Base-by-base conservation (phyloP, 164 flowering plant genomes). In the Echeveria elegans region DNA sequence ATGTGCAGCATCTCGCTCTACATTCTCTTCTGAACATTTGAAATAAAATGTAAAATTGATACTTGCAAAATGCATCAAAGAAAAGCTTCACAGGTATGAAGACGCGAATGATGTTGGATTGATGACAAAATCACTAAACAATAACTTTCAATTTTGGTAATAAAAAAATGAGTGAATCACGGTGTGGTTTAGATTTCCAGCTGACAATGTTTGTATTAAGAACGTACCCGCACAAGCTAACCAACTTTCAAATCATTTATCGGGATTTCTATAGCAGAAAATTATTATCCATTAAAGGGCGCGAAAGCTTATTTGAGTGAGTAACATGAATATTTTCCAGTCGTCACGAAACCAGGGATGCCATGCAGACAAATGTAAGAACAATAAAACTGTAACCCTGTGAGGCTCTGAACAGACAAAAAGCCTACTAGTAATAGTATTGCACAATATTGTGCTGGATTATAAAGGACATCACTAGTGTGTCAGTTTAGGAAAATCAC, bases 1-100 rank as follows among this genome's bases (percentile, higher is more conserved):
- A 67, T 87, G 82, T 64, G 87, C 99, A 16, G 97, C 97, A 83
- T 94, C 99, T 26, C 99, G 92, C 87, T 43, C 47, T 43, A 43
- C 47, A 43, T 43, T 43, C 47, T 43, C 47, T 43, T 43, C 47
- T 43, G 47, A 43, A 43, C 0, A 12, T 43, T 43, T 2, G 16
- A 43, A 43, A 43, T 43, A 43, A 40, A 40, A 40, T 7, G 4
- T 40, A 40, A 11, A 40, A 11, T 40, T 5, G 2, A 15, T 15
- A 18, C 18, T 9, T 11, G 2, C 19, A 43, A 43, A 18, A 43
- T 43, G 47, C 47, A 43, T 11, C 16, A 0, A 12, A 16, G 16
- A 0, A 12, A 30, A 14, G 21, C 43, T 18, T 47, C 26, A 47
- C 31, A 41, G 92, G 14, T 43, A 11, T 4, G 47, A 43, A 0